Conservation (phyloP, 495 filamentous ascomycete species). For the Daldinia vernicosa region DNA sequence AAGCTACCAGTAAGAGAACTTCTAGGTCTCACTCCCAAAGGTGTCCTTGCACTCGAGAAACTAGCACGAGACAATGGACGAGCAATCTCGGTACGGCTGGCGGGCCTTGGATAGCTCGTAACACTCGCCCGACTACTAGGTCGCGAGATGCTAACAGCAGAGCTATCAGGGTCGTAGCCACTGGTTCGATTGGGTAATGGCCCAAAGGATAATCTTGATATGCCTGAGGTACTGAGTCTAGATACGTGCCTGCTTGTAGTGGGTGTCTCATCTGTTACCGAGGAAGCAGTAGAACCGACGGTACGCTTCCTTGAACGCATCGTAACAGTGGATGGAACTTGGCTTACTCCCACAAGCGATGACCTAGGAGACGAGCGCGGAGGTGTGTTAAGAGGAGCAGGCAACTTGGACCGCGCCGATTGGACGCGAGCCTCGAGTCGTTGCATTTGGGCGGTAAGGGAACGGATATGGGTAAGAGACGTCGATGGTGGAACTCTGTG, state of each 20-base stretch:
- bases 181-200: slow-evolving; percentile 56
- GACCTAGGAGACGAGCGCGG: slow-evolving; percentile 80
- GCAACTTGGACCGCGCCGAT: slow-evolving; percentile 90
- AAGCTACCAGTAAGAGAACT: slow-evolving; percentile 66
- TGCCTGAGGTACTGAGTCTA: slow-evolving; percentile 62
- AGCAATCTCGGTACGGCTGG: slow-evolving; percentile 59
- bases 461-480: slow-evolving; percentile 91
- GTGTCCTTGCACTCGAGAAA: slow-evolving; percentile 69
- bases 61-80: slow-evolving; percentile 72
- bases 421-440: slow-evolving; percentile 92
- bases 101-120: slow-evolving; percentile 60
- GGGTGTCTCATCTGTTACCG: slow-evolving; percentile 50
- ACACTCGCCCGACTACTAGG: slow-evolving; percentile 70
- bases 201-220: slow-evolving; percentile 63
- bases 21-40: slow-evolving; percentile 64
- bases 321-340: slow-evolving; percentile 78
- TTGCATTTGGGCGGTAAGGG: slow-evolving; percentile 95
- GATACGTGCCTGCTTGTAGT: slow-evolving; percentile 60
- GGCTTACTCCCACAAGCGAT: slow-evolving; percentile 60
- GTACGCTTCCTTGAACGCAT: slow-evolving; percentile 77
- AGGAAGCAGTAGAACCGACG: slow-evolving; percentile 70
- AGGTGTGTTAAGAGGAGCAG: slow-evolving; percentile 78
- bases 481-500: slow-evolving; percentile 75
- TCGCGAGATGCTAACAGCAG: slow-evolving; percentile 56
- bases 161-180: slow-evolving; percentile 48